These are phyloP conservation scores for Cutaneotrichosporon cyanovorans DNA, from an alignment of 1,284 basidiomycete genomes.

Conservation along the genomic window DNA sequence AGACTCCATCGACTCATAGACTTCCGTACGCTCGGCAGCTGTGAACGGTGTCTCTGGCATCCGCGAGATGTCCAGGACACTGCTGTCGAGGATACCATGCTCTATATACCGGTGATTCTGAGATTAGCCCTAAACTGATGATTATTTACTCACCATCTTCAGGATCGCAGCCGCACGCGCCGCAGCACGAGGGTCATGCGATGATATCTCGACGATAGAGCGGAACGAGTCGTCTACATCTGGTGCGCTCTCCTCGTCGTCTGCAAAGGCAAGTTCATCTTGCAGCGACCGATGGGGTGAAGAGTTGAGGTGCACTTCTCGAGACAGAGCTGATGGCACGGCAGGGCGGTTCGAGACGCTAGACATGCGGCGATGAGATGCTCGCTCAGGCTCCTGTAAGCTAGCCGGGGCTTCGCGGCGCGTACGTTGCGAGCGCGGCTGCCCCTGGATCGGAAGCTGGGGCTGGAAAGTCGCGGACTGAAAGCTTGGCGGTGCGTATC, in stretches of 20 bases:
- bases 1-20: too few species aligned
- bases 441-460: too few species aligned
- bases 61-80: not conserved
- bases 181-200: constrained; percentile 69
- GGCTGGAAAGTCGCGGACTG: too few species aligned
- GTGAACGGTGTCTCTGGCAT: too few species aligned
- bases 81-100: constrained; percentile 46
- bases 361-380: not conserved
- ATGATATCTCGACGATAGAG: constrained; percentile 64
- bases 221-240: constrained; percentile 9
- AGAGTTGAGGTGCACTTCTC: not conserved
- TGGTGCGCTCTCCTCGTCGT: constrained; percentile 16
- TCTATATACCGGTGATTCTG: constrained; percentile 79
- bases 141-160: constrained; percentile 56
- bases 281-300: not conserved
- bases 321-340: not conserved
- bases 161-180: constrained; percentile 83
- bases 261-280: not conserved
- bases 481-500: too few species aligned
- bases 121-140: not conserved
- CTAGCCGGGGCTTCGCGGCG: too few species aligned
- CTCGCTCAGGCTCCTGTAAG: too few species aligned
- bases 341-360: not conserved
- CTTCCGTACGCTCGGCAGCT: too few species aligned
- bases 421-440: too few species aligned